Conservation (phyloP, 345 rosid species). For the Cardamine resedifolia region DNA sequence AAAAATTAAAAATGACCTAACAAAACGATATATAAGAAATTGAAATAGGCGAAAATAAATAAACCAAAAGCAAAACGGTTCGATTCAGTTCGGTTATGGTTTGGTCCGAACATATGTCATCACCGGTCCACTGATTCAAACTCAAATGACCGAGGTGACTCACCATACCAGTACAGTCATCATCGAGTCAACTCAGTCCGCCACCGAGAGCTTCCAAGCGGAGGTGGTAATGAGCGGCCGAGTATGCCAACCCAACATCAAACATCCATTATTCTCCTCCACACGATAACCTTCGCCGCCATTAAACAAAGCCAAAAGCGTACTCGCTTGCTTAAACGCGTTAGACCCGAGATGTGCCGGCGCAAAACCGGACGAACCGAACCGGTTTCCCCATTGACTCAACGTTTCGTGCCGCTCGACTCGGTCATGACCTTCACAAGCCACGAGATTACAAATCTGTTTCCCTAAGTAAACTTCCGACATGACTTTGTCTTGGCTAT, state of each 20-base stretch:
- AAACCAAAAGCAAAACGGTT: slow-evolving; percentile 30
- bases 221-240: slow-evolving; percentile 83
- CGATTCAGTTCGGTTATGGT: slow-evolving; percentile 33
- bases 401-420: slow-evolving; percentile 79
- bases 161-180: neutral
- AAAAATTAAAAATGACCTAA: slow-evolving; percentile 19
- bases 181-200: slow-evolving; percentile 36
- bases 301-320: slow-evolving; percentile 61
- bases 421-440: slow-evolving; percentile 74
- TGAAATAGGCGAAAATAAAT: slow-evolving; percentile 7
- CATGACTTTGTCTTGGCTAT: slow-evolving; percentile 60
- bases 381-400: slow-evolving; percentile 61
- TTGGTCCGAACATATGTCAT: slow-evolving; percentile 41
- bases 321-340: slow-evolving; percentile 86
- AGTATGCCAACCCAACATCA: slow-evolving; percentile 89
- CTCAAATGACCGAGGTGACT: slow-evolving; percentile 8
- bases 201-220: slow-evolving; percentile 60
- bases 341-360: slow-evolving; percentile 82
- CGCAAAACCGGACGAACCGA: slow-evolving; percentile 60
- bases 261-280: slow-evolving; percentile 77
- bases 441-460: slow-evolving; percentile 85
- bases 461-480: slow-evolving; percentile 77
- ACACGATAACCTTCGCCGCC: slow-evolving; percentile 88
- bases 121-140: slow-evolving; percentile 37
- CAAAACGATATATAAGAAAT: slow-evolving; percentile 28